These are phyloP conservation scores for Cyclotella sp. DNA, from an alignment of 108 stramenopile species.

Conservation along the genomic window DNA sequence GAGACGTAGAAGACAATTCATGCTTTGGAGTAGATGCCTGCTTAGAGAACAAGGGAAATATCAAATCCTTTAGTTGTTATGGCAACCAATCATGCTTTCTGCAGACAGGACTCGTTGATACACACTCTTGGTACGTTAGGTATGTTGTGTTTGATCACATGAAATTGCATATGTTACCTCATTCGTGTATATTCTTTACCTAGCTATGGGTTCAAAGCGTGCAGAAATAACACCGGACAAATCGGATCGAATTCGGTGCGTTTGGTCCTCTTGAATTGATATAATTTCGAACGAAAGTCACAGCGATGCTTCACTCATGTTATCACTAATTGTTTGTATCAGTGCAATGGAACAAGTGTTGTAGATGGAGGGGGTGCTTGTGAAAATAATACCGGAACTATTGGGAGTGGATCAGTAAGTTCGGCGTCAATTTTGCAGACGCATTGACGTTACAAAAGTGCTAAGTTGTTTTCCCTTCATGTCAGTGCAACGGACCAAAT, in stretches of 20 bases:
- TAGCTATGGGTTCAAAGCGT: neutral
- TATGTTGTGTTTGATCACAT: neutral
- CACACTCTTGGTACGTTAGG: neutral
- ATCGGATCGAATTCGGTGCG: slow-evolving; percentile 1
- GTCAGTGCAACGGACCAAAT: slow-evolving; percentile 1
- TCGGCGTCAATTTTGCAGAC: neutral
- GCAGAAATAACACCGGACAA: neutral
- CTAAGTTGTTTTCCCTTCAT: neutral
- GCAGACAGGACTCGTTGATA: neutral
- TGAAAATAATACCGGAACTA: neutral
- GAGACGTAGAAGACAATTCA: neutral
- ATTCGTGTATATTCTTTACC: neutral
- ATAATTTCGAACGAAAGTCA: neutral
- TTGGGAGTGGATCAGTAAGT: slow-evolving; percentile 3
- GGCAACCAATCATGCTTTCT: neutral
- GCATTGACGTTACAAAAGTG: neutral
- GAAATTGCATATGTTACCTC: neutral
- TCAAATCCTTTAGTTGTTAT: neutral
- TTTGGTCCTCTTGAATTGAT: neutral
- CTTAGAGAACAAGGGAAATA: neutral
- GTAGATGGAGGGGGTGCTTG: neutral
- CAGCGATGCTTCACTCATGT: neutral
- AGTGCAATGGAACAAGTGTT: neutral
- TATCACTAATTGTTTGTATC: neutral
- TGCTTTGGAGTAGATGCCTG: slow-evolving; percentile 4